A percentile compares a stretch with the other conserved stretches of the same genome.
Evolutionary conservation across 805 yeast genomes (phyloP).

Genomic region (Candida corydali): DNA sequence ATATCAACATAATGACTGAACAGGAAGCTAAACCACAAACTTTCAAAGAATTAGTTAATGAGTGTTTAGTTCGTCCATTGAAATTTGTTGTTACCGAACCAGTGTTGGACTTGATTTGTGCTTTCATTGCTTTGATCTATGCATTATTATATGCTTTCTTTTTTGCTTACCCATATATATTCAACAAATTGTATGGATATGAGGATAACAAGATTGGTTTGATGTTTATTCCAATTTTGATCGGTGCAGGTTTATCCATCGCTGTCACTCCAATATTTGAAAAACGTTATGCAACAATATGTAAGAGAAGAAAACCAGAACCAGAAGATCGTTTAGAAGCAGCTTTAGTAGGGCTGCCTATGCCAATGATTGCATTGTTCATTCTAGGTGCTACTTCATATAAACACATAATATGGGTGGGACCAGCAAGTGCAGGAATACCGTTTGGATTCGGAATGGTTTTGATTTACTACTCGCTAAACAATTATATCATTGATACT

Average conservation of each 20-base stretch:
- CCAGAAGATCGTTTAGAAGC: conserved; percentile 82
- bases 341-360: conserved; percentile 79
- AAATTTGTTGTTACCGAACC: conserved; percentile 78
- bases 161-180: conserved; percentile 92
- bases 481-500: conserved; percentile 87
- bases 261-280: conserved; percentile 74
- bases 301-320: conserved; percentile 53
- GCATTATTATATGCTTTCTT: conserved; percentile 90
- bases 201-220: conserved; percentile 77
- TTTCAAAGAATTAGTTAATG: conserved; percentile 61
- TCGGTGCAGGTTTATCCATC: conserved; percentile 78
- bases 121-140: conserved; percentile 83
- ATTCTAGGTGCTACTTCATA: conserved; percentile 77
- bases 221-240: conserved; percentile 85
- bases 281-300: conserved; percentile 48
- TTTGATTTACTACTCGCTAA: conserved; percentile 52
- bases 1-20: conserved; percentile 82
- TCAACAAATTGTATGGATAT: conserved; percentile 70
- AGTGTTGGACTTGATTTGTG: conserved; percentile 76
- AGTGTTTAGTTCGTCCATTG: conserved; percentile 77
- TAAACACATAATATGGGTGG: conserved; percentile 63
- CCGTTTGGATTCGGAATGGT: conserved; percentile 64
- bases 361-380: conserved; percentile 76
- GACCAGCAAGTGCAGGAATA: conserved; percentile 56
- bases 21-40: conserved; percentile 81